These are phyloP conservation scores for Fusarium cicatricum DNA, from an alignment of 2,329 filamentous ascomycete genomes.

Conservation along the genomic window DNA sequence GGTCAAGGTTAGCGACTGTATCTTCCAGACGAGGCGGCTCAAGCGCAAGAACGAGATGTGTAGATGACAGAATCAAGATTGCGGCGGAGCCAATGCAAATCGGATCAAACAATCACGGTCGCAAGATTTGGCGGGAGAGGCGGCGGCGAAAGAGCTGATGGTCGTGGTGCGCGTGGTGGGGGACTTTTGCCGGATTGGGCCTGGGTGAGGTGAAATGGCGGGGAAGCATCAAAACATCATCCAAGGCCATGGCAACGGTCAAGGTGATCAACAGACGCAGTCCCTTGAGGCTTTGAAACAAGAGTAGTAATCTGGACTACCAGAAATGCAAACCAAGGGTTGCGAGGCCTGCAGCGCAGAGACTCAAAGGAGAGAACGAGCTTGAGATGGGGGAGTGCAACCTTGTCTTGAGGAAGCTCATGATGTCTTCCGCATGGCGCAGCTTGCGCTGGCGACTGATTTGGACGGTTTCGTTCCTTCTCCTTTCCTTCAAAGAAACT, in stretches of 20 bases:
- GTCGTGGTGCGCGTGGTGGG: slow-evolving; percentile 38
- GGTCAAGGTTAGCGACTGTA: slow-evolving; percentile 25
- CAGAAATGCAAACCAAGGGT: background rate
- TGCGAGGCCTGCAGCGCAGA: background rate
- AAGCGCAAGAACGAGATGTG: slow-evolving; percentile 17
- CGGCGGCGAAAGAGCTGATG: slow-evolving; percentile 38
- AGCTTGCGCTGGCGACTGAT: slow-evolving; percentile 37
- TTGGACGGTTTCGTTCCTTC: background rate
- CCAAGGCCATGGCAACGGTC: slow-evolving; percentile 33
- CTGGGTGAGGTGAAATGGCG: slow-evolving; percentile 42
- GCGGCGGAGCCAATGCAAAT: slow-evolving; percentile 34
- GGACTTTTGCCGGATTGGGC: slow-evolving; percentile 43
- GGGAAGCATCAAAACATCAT: slow-evolving; percentile 42
- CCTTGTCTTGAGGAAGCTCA: slow-evolving; percentile 57
- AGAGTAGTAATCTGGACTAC: slow-evolving; percentile 8
- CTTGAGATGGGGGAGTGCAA: slow-evolving; percentile 38
- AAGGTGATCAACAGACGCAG: slow-evolving; percentile 12
- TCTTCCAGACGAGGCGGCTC: slow-evolving; percentile 9
- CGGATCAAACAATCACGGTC: slow-evolving; percentile 36
- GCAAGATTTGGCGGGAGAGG: slow-evolving; percentile 36
- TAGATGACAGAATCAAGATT: slow-evolving; percentile 24
- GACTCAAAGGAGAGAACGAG: slow-evolving; percentile 6
- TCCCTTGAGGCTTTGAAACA: background rate
- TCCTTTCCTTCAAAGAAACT: slow-evolving; percentile 5
- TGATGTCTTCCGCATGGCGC: slow-evolving; percentile 49